Conservation (phyloP, 1,139 yeast species). For the Wickerhamomyces sp. region DNA sequence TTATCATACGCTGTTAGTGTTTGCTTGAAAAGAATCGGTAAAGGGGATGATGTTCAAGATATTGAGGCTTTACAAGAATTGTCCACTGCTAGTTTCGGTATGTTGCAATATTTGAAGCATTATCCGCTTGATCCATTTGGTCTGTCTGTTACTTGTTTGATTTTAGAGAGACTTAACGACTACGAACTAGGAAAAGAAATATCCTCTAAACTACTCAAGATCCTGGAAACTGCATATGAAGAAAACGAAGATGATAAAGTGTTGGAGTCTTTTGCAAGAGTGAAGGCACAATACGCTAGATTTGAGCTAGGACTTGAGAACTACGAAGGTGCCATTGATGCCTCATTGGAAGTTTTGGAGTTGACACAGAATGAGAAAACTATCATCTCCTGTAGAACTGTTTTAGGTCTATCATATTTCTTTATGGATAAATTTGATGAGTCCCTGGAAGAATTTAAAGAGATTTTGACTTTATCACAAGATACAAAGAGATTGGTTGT, state of each 20-base stretch:
- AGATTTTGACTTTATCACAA: constrained; percentile 50
- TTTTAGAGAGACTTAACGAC: constrained; percentile 70
- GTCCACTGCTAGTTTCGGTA: constrained; percentile 64
- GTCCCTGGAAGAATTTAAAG: constrained; percentile 63
- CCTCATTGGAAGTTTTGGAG: constrained; percentile 53
- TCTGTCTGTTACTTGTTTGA: constrained; percentile 47
- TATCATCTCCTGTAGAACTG: constrained; percentile 57
- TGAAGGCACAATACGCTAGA: constrained; percentile 69
- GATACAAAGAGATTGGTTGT: constrained; percentile 61
- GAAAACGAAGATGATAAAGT: constrained; percentile 43
- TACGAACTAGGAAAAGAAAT: constrained; percentile 49
- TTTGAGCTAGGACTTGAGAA: constrained; percentile 54
- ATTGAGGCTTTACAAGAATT: constrained; percentile 59
- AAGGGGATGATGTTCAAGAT: constrained; percentile 43
- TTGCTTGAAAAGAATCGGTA: constrained; percentile 36
- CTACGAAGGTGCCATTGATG: constrained; percentile 55
- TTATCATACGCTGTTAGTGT: constrained; percentile 64
- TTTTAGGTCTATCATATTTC: constrained; percentile 65
- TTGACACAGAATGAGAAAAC: constrained; percentile 37
- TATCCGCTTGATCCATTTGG: constrained; percentile 64
- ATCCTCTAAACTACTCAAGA: constrained; percentile 40
- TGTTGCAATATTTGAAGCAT: constrained; percentile 65
- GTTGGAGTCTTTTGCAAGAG: constrained; percentile 47
- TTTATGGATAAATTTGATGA: constrained; percentile 56
- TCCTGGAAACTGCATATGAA: constrained; percentile 59